Conservation (phyloP, 768 basidiomycete genomes). For the Mrakia blollopis region DNA sequence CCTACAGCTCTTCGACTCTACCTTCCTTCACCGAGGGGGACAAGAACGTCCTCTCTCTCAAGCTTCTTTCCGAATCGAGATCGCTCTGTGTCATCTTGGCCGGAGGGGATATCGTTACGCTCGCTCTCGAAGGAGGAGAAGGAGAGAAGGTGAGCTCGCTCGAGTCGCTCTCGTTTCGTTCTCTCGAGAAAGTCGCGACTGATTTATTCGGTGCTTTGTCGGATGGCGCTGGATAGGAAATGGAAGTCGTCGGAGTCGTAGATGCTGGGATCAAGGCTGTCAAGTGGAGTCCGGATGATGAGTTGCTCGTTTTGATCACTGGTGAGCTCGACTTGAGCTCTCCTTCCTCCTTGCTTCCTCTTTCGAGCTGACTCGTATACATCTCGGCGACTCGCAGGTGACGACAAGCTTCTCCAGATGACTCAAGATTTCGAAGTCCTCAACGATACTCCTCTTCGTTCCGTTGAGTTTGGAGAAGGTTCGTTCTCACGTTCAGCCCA, state of each 20-base stretch:
- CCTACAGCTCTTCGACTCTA: neutral
- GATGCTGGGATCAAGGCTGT: conserved; percentile 78
- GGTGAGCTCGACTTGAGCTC: conserved; percentile 48
- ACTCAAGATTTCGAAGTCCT: conserved; percentile 82
- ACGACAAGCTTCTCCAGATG: conserved; percentile 79
- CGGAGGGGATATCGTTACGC: conserved; percentile 74
- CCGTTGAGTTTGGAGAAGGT: conserved; percentile 82
- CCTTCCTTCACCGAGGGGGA: conserved; percentile 39
- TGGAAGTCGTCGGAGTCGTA: conserved; percentile 78
- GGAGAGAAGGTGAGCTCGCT: conserved; percentile 42
- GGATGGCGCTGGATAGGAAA: conserved; percentile 45
- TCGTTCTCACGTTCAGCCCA: conserved; percentile 27
- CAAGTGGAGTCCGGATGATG: conserved; percentile 87
- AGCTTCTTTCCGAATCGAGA: conserved; percentile 66
- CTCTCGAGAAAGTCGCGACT: neutral
- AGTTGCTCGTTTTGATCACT: conserved; percentile 73
- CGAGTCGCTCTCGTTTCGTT: conserved; percentile 51
- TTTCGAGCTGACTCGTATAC: neutral
- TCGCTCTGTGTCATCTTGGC: conserved; percentile 62
- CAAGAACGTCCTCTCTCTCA: conserved; percentile 44
- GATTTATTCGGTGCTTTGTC: neutral
- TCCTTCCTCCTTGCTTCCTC: neutral
- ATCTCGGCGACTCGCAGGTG: conserved; percentile 48
- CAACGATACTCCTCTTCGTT: conserved; percentile 67
- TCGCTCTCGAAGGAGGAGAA: conserved; percentile 48